phyloP scores from a whole-genome alignment of 208 protist species.

The Angomonas deanei region DNA sequence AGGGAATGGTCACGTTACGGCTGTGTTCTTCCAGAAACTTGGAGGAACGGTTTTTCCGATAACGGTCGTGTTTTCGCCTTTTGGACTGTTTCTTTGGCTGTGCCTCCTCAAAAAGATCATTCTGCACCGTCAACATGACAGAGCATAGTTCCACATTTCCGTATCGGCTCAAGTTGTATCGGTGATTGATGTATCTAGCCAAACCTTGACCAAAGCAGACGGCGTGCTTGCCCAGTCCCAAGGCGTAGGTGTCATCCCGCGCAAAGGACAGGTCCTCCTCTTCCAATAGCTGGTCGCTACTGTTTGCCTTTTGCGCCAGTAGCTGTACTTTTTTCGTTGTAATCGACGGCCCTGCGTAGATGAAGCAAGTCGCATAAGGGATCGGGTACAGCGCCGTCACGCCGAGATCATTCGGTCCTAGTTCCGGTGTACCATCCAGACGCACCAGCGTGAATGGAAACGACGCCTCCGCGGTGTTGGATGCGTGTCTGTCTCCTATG shows the following conservation, averaged over 20 bases:
- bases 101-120: constrained; percentile 28
- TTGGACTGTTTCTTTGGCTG: neutral
- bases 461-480: constrained; percentile 27
- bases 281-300: constrained; percentile 1
- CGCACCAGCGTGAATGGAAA: constrained; percentile 78
- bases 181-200: constrained; percentile 84
- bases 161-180: constrained; percentile 78
- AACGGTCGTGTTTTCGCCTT: neutral
- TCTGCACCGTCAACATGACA: constrained; percentile 66
- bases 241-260: constrained; percentile 73
- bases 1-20: constrained; percentile 39
- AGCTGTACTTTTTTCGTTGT: constrained; percentile 52
- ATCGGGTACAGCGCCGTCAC: constrained; percentile 47
- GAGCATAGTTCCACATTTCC: constrained; percentile 85
- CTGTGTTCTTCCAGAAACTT: neutral
- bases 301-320: constrained; percentile 8
- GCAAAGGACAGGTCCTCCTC: constrained; percentile 46
- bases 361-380: constrained; percentile 75
- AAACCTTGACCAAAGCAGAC: constrained; percentile 79
- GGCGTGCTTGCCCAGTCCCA: constrained; percentile 61
- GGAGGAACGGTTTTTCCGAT: neutral
- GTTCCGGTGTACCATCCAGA: constrained; percentile 42
- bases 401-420: constrained; percentile 57
- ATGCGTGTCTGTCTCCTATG: constrained; percentile 54
- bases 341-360: constrained; percentile 65